Evolutionary conservation across 2,329 filamentous ascomycete species (phyloP), one percentile per base, ranked within the genome.

Genomic region (Sclerotiophoma versabilis): DNA sequence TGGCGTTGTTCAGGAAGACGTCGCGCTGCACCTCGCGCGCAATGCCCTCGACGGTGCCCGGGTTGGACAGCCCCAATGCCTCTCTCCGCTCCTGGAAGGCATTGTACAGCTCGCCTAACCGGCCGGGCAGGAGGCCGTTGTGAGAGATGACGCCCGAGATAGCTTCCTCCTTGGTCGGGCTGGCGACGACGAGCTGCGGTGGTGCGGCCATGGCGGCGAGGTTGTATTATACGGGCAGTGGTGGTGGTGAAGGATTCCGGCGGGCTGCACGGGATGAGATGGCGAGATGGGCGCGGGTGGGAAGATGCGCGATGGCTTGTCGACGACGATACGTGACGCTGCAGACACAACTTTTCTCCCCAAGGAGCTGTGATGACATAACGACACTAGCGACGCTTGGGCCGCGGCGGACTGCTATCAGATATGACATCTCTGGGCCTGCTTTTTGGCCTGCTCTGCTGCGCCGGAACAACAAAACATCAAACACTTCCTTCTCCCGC

Each of bases 1-100:
- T 96, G 77, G 92, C 90, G 83, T 97, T 96, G 80, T 89, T 95
- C 71, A 97, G 87, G 75, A 98, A 89, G 68, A 97, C 93, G 84
- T 97, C 93, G 79, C 93, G 92, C 81, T 96, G 89, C 60, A 97
- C 92, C 82, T 99, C 95, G 75, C 90, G 88, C 66, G 90, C 86
- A 75, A 96, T 88, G 73, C 87, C 88, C 79, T 99, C 95, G 65
- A 97, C 88, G 46, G 90, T 93, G 69, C 95, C 95, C 33, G 95
- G 95, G 79, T 98, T 98, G 65, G 88, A 84, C 66, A 99, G 83
- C 59, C 93, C 93, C 63, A 99, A 85, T 78, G 90, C 89, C 68
- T 88, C 90, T 82, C 95, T 89, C 79, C 91, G 87, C 69, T 95
- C 90, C 60, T 88, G 89, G 76, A 98, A 96, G 48, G 87, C 85